Base-by-base conservation (phyloP, 2,329 filamentous ascomycete genomes). In the Trichoderma harzianum region DNA sequence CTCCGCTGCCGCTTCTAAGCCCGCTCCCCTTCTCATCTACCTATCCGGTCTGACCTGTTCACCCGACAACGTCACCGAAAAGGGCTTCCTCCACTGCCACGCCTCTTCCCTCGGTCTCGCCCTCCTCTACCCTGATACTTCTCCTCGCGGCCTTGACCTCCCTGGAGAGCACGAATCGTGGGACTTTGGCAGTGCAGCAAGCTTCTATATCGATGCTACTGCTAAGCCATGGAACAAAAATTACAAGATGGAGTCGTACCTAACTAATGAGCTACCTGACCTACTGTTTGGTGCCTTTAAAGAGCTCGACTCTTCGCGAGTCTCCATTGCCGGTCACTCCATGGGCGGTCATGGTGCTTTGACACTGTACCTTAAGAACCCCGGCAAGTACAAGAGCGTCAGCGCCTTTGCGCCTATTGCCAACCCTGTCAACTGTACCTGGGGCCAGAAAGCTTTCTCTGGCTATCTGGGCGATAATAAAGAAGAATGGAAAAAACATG, bases 261-360 rank as follows among this genome's bases (percentile, higher is more conserved):
- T 99, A 75, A 91, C 92, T 18, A 82, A 88, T 67, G 96, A 99
- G 83, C 90, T 99, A n/a, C 95, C 95, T 1, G 84, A 43, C 1
- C 3, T n/a, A n/a, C 39, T 43, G 0, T 43, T 43, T 43, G 39
- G 39, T 43, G 39, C 39, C 2, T 43, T n/a, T 5, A n/a, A 43
- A 3, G 39, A 86, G 18, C 85, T 90, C 1, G 87, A 98, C 28
- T 97, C 95, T 81, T 81, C 82, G 32, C 87, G 91, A 57, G 90
- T 98, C 70, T 92, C 91, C 81, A 96, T 99, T 78, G 93, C 93
- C 47, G 96, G 96, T 6, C 96, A 99, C 84, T 95, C 91, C 77
- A 99, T 99, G 96, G 96, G 96, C 76, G 96, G 96, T 0, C 96
- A 99, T 82, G 96, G 96, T 74, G 96, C 96, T 58, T 85, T 99